Conservation (phyloP, 805 yeast genomes). For the Lachancea meyersii region DNA sequence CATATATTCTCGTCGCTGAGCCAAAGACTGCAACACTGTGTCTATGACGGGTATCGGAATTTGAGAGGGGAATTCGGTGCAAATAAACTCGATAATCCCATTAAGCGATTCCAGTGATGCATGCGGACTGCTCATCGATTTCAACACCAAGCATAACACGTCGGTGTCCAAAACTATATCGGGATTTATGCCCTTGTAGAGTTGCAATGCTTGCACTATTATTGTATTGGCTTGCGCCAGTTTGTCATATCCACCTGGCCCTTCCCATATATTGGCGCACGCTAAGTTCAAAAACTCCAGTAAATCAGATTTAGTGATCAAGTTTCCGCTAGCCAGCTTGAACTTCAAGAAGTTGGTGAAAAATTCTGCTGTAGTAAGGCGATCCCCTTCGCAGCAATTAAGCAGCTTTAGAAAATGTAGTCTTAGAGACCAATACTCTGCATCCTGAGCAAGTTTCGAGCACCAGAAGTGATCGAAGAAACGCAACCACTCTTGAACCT, state of each 20-base stretch:
- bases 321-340: constrained; percentile 17
- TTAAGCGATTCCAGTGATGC: constrained; percentile 15
- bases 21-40: constrained; percentile 17
- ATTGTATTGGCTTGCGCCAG: constrained; percentile 4
- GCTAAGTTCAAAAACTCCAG: constrained; percentile 15
- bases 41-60: constrained; percentile 13
- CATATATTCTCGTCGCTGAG: constrained; percentile 19
- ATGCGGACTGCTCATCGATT: constrained; percentile 16
- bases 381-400: constrained; percentile 12
- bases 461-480: constrained; percentile 25
- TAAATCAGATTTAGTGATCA: constrained; percentile 17
- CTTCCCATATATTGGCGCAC: constrained; percentile 7
- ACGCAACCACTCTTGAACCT: constrained; percentile 12
- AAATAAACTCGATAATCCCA: constrained; percentile 17
- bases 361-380: constrained; percentile 11
- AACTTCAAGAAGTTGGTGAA: constrained; percentile 18
- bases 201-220: constrained; percentile 5
- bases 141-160: constrained; percentile 17
- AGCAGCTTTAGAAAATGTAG: constrained; percentile 16
- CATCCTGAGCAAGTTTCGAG: constrained; percentile 5
- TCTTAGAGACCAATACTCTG: constrained; percentile 20
- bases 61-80: constrained; percentile 5
- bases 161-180: constrained; percentile 14
- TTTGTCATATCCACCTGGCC: constrained; percentile 12
- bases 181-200: constrained; percentile 9